Percentiles rank a stretch among this genome's conserved stretches.
Evolutionary conservation across 192 early-diverging fungal genomes (phyloP).

Genomic region (Linnemannia zychae): DNA sequence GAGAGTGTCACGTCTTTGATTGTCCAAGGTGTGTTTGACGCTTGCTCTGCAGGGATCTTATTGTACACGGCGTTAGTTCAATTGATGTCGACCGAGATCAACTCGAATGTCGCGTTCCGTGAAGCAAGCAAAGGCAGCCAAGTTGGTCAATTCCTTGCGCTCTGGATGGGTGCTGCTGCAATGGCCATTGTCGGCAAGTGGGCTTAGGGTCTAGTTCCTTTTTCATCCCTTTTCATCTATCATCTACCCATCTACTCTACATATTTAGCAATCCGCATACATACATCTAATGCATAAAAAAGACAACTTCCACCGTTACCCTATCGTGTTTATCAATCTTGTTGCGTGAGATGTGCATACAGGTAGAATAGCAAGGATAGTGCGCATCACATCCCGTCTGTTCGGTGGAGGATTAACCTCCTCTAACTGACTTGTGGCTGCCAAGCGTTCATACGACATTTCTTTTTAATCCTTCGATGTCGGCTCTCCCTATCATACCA

Average conservation of each 20-base stretch:
- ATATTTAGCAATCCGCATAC: too few species aligned
- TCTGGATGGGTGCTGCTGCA: slow-evolving; percentile 78
- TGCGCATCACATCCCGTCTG: too few species aligned
- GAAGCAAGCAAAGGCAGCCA: slow-evolving; percentile 49
- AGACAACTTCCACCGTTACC: too few species aligned
- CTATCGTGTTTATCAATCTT: too few species aligned
- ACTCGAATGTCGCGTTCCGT: slow-evolving; percentile 65
- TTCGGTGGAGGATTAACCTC: too few species aligned
- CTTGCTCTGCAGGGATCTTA: slow-evolving; percentile 85
- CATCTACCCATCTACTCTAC: background rate
- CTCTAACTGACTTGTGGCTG: too few species aligned
- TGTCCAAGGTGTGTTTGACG: slow-evolving; percentile 83
- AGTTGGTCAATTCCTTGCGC: slow-evolving; percentile 63
- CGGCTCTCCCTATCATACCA: too few species aligned
- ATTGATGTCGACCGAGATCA: slow-evolving; percentile 80
- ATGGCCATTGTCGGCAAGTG: slow-evolving; percentile 89
- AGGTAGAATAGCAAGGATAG: too few species aligned
- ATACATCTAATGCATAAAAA: background rate
- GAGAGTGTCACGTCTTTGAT: slow-evolving; percentile 67
- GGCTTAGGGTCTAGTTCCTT: slow-evolving; percentile 58
- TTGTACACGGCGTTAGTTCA: slow-evolving; percentile 84
- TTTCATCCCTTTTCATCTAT: too few species aligned
- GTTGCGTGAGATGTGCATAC: too few species aligned
- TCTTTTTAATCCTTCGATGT: too few species aligned
- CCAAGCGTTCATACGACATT: too few species aligned